A percentile compares a stretch with the other conserved stretches of the same genome.
Conservation (phyloP, 495 filamentous ascomycete genomes). For the Extremus antarcticus region DNA sequence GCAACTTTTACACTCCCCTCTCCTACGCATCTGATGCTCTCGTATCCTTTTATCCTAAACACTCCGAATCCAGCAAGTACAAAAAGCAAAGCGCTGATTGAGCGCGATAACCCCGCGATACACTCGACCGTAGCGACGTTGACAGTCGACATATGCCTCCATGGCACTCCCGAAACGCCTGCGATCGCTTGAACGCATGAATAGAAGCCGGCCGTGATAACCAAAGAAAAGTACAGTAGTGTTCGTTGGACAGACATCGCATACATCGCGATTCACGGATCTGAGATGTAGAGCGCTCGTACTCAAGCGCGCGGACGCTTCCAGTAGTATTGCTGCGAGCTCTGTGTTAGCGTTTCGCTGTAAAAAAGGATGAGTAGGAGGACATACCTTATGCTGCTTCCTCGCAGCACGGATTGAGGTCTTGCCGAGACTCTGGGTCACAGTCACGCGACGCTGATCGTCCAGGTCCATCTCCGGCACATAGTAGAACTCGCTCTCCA, state of each 20-base stretch:
- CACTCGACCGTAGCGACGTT: neutral
- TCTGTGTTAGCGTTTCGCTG: conserved; percentile 3
- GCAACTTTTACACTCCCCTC: neutral
- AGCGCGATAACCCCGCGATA: neutral
- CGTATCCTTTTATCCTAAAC: neutral
- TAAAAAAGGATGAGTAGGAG: neutral
- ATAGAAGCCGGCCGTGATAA: neutral
- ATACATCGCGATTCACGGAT: neutral
- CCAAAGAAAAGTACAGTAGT: neutral
- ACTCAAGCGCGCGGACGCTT: conserved; percentile 27
- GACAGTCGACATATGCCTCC: neutral
- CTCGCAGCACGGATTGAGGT: conserved; percentile 78
- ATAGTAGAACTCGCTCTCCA: conserved; percentile 97
- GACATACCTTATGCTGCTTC: conserved; percentile 87
- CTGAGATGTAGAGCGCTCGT: neutral
- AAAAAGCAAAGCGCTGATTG: neutral
- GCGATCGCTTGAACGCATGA: neutral
- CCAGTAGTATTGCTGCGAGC: conserved; percentile 35
- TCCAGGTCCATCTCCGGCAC: conserved; percentile 83
- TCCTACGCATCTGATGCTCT: neutral
- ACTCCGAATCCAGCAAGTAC: neutral
- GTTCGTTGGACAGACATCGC: neutral
- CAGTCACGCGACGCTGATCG: conserved; percentile 64
- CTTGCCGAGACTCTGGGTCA: conserved; percentile 74
- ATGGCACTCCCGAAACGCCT: neutral